Conservation (phyloP, 371 early-diverging fungal species). For the Blyttiomyces sp. region DNA sequence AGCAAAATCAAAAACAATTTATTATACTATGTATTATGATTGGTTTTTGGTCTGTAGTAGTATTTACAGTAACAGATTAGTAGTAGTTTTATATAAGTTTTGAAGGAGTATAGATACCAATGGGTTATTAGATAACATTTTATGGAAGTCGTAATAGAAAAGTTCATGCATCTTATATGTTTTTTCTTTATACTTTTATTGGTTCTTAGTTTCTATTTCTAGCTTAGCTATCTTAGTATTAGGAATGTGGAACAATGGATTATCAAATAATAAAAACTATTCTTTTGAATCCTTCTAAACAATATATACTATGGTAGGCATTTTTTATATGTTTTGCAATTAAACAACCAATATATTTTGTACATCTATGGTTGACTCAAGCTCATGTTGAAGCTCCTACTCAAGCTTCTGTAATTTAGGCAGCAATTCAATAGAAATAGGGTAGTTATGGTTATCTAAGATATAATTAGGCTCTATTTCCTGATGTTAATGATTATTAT, state of each 20-base stretch:
- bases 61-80: constrained; percentile 60
- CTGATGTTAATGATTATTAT: constrained; percentile 57
- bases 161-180: constrained; percentile 58
- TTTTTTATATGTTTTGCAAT: constrained; percentile 62
- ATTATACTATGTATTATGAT: constrained; percentile 33
- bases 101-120: constrained; percentile 61
- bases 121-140: constrained; percentile 58
- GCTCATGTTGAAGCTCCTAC: constrained; percentile 64
- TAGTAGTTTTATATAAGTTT: constrained; percentile 64
- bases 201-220: constrained; percentile 64
- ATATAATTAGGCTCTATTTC: constrained; percentile 58
- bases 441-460: constrained; percentile 59
- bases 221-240: constrained; percentile 51
- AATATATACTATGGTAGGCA: constrained; percentile 55
- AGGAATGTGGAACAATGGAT: constrained; percentile 58
- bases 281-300: constrained; percentile 37
- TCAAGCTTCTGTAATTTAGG: constrained; percentile 58
- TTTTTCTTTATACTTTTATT: constrained; percentile 61
- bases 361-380: constrained; percentile 61
- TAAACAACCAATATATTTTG: constrained; percentile 61
- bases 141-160: constrained; percentile 60
- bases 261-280: constrained; percentile 51
- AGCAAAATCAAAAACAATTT: constrained; percentile 56
- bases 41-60: constrained; percentile 40
- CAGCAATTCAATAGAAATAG: constrained; percentile 56